Percentiles rank a stretch among this genome's conserved stretches.
These are phyloP conservation scores for Trichoderma sp. DNA, from an alignment of 2,329 filamentous ascomycete species.

Conservation along the genomic window DNA sequence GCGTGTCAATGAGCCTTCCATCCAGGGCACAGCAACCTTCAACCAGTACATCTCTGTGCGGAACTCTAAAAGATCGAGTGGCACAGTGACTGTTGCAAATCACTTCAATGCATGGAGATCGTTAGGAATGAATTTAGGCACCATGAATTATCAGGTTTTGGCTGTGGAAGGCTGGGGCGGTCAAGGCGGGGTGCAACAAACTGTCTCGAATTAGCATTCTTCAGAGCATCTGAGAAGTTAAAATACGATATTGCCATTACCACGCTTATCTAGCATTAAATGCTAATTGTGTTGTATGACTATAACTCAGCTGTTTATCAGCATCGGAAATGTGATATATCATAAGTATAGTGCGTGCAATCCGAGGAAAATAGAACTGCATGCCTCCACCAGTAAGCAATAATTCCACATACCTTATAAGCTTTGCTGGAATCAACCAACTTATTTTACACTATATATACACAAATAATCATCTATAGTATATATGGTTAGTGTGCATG, in stretches of 20 bases:
- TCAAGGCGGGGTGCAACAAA: slow-evolving; percentile 13
- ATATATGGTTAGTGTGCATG: background rate
- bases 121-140: slow-evolving; percentile 49
- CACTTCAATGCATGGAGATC: slow-evolving; percentile 50
- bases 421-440: background rate
- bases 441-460: background rate
- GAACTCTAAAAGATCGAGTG: slow-evolving; percentile 10
- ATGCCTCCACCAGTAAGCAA: background rate
- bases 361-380: no score
- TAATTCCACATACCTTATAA: background rate
- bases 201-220: background rate
- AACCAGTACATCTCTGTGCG: slow-evolving; percentile 45
- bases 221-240: background rate
- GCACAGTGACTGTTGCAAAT: slow-evolving; percentile 49
- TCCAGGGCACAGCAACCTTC: slow-evolving; percentile 52
- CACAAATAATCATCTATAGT: background rate
- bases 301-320: no score
- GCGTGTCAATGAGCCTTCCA: slow-evolving; percentile 47
- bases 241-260: background rate
- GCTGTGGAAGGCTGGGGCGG: slow-evolving; percentile 58
- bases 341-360: no score
- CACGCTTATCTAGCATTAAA: background rate
- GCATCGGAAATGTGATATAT: no score
- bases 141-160: slow-evolving; percentile 56
- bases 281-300: no score